Conservation (phyloP, 148 eudicot species). For the Persicaria tinctoria region DNA sequence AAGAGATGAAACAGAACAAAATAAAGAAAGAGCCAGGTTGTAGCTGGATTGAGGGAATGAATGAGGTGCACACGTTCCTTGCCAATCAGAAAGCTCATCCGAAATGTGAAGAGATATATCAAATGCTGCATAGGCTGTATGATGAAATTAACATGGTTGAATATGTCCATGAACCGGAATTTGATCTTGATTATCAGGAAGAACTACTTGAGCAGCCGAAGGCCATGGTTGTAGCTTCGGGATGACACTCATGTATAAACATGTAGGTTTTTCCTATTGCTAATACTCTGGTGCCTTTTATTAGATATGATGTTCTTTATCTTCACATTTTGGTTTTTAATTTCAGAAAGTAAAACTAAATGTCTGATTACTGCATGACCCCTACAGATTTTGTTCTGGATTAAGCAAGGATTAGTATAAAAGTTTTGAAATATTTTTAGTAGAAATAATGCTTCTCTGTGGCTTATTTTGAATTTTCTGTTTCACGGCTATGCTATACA, state of each 20-base stretch:
- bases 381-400: no score
- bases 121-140: slow-evolving; percentile 40
- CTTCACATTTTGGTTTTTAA: background rate
- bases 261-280: background rate
- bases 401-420: no score
- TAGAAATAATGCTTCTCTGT: no score
- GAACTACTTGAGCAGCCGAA: background rate
- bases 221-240: background rate
- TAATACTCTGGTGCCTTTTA: background rate
- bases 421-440: no score
- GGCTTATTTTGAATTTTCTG: no score
- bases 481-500: no score
- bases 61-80: slow-evolving; percentile 70
- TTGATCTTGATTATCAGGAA: slow-evolving; percentile 10
- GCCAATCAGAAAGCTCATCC: slow-evolving; percentile 76
- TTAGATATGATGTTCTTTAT: background rate
- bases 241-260: background rate
- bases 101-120: slow-evolving; percentile 47
- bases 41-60: slow-evolving; percentile 85
- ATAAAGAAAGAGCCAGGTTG: slow-evolving; percentile 91
- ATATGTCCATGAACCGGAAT: slow-evolving; percentile 15
- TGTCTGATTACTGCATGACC: background rate
- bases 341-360: background rate
- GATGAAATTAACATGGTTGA: slow-evolving; percentile 50
- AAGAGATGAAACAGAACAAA: slow-evolving; percentile 41